Base-by-base conservation (phyloP, 768 basidiomycete species). In the Brasilioporus rufonigricans region DNA sequence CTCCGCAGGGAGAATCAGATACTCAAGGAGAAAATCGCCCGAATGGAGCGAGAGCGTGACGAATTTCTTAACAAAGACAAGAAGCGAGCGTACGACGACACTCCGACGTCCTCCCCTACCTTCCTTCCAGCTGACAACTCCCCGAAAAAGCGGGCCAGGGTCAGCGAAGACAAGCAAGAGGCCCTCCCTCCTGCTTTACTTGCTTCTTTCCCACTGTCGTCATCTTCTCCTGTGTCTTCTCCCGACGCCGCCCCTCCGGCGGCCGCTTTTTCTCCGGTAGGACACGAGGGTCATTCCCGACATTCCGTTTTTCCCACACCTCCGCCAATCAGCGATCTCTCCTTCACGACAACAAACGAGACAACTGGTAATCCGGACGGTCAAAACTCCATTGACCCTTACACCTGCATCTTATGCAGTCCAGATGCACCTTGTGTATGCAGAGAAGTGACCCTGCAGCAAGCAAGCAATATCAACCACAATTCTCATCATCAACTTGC, bases 381-480 rank as follows among this genome's bases (percentile, higher is more conserved):
- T 5, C 73, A 71, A 52, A 26, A 60, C 71, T 7, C 58, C 68
- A 23, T 61, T 62, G 61, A 70, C 64, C 55, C 71, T 73, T 58
- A 63, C 69, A 31, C 64, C 65, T 94, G 92, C 66, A 87, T 90
- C 3, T 83, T 92, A 69, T 94, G 93, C 67, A 80, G 73, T 54
- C 82, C 84, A 41, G 78, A 78, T 55, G 80, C 80, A 16, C 80
- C 84, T 38, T 95, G 93, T 64, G 80, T 93, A 40, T 95, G 92
- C 69, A 81, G 83, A 51, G 88, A 90, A 66, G 74, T 87, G 41
- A 78, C 79, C 38, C 61, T 77, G 38, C 80, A 83, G 57, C 76
- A 81, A 48, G 71, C 72, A 27, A 65, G 69, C 13, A 69, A 66
- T 26, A 51, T 61, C 33, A 41, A 13, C 43, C 50, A 35, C 16